A percentile compares a stretch with the other conserved stretches of the same genome.
These are phyloP conservation scores for Blepharisma undulans DNA, from an alignment of 169 alveolate species.

Conservation along the genomic window DNA sequence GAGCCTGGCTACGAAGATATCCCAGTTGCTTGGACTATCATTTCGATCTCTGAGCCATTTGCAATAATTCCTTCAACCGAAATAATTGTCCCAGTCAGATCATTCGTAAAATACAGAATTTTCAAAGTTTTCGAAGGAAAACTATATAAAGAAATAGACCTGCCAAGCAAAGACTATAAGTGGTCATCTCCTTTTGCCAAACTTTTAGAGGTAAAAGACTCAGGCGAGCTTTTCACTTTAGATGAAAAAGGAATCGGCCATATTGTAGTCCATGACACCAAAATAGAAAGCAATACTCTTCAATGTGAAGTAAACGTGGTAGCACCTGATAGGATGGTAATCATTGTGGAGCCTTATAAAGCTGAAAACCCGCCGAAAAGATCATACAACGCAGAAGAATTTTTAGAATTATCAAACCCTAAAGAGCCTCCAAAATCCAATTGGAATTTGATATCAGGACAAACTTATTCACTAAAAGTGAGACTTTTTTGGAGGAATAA, in stretches of 20 bases:
- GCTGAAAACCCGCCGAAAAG: background rate
- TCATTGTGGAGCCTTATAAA: background rate
- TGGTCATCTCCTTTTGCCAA: background rate
- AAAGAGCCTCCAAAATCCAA: background rate
- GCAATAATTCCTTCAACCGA: constrained; percentile 22
- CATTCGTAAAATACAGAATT: background rate
- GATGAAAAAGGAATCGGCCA: background rate
- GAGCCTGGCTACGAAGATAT: constrained; percentile 40
- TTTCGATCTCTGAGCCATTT: constrained; percentile 39
- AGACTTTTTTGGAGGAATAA: constrained; percentile 6
- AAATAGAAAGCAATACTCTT: constrained; percentile 31
- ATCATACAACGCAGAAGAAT: background rate
- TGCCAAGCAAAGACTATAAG: constrained; percentile 8
- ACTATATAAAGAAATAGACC: background rate
- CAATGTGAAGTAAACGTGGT: constrained; percentile 33
- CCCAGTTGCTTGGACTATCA: constrained; percentile 19
- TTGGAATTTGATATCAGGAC: constrained; percentile 27
- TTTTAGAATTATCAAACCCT: background rate
- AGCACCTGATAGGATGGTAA: constrained; percentile 24
- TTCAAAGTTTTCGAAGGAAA: constrained; percentile 19
- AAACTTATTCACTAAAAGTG: background rate
- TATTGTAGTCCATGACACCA: constrained; percentile 13
- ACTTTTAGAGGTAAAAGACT: background rate
- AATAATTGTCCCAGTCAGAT: background rate
- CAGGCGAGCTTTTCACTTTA: background rate